Conservation (phyloP, 768 basidiomycete species). For the Kwoniella botswanensis region DNA sequence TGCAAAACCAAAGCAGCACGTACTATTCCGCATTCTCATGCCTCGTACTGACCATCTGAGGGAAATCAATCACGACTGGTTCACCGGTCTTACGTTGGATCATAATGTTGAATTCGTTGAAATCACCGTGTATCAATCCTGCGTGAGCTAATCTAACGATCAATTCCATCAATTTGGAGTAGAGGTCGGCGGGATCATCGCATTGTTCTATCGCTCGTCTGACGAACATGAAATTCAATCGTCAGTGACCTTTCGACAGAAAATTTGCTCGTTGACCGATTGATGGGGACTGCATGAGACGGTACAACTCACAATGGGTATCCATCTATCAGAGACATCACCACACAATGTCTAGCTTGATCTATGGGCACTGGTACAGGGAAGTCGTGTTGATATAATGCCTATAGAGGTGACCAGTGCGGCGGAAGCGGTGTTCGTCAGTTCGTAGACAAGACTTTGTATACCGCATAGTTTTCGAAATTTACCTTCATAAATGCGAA, state of each 20-base stretch:
- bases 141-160: slow-evolving; percentile 91
- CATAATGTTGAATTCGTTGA: slow-evolving; percentile 98
- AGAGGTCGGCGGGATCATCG: slow-evolving; percentile 84
- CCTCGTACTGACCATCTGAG: slow-evolving; percentile 98
- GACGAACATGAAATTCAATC: background rate
- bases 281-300: background rate
- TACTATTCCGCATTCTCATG: slow-evolving; percentile 97
- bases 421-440: too few relatives aligned
- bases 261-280: too few relatives aligned
- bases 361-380: slow-evolving; percentile 93
- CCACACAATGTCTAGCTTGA: slow-evolving; percentile 89
- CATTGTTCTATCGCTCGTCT: slow-evolving; percentile 81
- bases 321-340: slow-evolving; percentile 95
- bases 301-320: slow-evolving; percentile 77
- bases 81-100: slow-evolving; percentile 76
- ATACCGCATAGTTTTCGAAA: too few relatives aligned
- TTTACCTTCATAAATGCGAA: slow-evolving; percentile 97
- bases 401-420: slow-evolving; percentile 62
- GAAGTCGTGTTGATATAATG: slow-evolving; percentile 86
- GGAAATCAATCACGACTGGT: slow-evolving; percentile 95
- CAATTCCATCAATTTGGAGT: slow-evolving; percentile 90
- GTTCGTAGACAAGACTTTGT: too few relatives aligned
- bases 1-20: slow-evolving; percentile 43
- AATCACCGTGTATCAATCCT: slow-evolving; percentile 98
- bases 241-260: background rate